Conservation (phyloP, 2,329 filamentous ascomycete genomes). For the Aspergillus sp. region DNA sequence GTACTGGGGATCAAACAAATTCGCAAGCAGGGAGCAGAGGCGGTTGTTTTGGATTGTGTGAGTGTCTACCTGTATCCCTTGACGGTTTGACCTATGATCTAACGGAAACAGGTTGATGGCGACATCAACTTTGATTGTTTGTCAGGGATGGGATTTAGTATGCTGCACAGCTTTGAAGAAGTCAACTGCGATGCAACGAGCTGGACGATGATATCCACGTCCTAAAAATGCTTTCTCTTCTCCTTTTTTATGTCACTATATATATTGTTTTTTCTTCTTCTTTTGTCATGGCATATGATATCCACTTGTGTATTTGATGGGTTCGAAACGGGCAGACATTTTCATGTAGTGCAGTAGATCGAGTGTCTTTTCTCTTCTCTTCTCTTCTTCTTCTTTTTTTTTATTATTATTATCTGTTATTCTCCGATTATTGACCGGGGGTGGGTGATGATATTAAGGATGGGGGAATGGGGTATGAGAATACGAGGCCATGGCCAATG, state of each 20-base stretch:
- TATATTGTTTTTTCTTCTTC: constrained; percentile 3
- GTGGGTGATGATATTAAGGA: too few species aligned
- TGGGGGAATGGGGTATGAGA: too few species aligned
- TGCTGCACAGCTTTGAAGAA: constrained; percentile 77
- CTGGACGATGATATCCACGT: constrained; percentile 52
- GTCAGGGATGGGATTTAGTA: constrained; percentile 73
- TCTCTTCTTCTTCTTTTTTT: constrained; percentile 4
- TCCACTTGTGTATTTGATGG: too few species aligned
- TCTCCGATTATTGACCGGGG: too few species aligned
- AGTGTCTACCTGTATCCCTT: constrained; percentile 30
- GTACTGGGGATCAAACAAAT: constrained; percentile 78
- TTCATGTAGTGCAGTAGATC: too few species aligned
- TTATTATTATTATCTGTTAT: constrained; percentile 1
- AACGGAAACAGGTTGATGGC: constrained; percentile 54
- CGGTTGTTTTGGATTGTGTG: constrained; percentile 76
- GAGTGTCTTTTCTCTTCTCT: constrained; percentile 1
- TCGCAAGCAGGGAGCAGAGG: constrained; percentile 69
- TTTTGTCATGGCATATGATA: background rate
- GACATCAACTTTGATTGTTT: constrained; percentile 71
- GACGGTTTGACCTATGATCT: constrained; percentile 16
- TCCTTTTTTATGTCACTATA: too few species aligned
- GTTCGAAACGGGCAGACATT: too few species aligned
- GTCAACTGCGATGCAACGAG: constrained; percentile 64
- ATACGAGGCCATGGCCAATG: too few species aligned
- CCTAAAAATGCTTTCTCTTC: constrained; percentile 11